Evolutionary conservation across 192 early-diverging fungal genomes (phyloP).

Genomic region (Umbelopsis vinacea): DNA sequence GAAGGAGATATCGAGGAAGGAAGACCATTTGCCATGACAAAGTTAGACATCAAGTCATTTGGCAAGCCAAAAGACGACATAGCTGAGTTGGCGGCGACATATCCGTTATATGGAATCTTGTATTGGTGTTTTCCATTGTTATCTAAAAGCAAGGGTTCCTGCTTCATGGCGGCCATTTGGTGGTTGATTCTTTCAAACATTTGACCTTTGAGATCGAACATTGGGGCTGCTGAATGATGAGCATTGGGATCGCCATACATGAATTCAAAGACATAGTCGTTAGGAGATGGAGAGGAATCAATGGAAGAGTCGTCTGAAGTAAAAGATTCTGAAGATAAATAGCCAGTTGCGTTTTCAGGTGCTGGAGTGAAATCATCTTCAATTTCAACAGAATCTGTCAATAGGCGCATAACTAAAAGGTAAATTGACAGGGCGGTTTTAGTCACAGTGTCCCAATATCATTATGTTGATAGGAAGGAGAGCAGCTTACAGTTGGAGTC

Average conservation of each 20-base stretch:
- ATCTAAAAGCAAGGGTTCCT: neutral
- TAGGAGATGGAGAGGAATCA: slow-evolving; percentile 39
- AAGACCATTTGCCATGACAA: slow-evolving; percentile 14
- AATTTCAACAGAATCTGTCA: slow-evolving; percentile 49
- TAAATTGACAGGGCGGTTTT: neutral
- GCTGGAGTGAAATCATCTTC: slow-evolving; percentile 43
- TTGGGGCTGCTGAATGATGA: slow-evolving; percentile 20
- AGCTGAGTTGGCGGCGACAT: neutral
- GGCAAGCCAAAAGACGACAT: neutral
- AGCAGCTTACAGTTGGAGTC: slow-evolving; percentile 51
- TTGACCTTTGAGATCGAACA: slow-evolving; percentile 39
- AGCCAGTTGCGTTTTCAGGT: slow-evolving; percentile 24
- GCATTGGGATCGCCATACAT: slow-evolving; percentile 34
- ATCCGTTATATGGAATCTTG: slow-evolving; percentile 14
- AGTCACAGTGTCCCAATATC: too few relatives aligned
- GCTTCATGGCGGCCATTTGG: slow-evolving; percentile 1
- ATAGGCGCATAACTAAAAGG: slow-evolving; percentile 50
- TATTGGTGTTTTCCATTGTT: slow-evolving; percentile 5
- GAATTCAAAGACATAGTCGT: slow-evolving; percentile 46
- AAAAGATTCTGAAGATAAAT: slow-evolving; percentile 34
- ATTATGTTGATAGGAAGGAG: too few relatives aligned
- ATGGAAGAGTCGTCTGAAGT: slow-evolving; percentile 45
- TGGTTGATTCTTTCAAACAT: slow-evolving; percentile 36
- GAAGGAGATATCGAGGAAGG: slow-evolving; percentile 3
- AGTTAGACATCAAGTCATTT: slow-evolving; percentile 11